Evolutionary conservation across 148 eudicot species (phyloP).

Genomic region (Rhododendron kiyosumense): DNA sequence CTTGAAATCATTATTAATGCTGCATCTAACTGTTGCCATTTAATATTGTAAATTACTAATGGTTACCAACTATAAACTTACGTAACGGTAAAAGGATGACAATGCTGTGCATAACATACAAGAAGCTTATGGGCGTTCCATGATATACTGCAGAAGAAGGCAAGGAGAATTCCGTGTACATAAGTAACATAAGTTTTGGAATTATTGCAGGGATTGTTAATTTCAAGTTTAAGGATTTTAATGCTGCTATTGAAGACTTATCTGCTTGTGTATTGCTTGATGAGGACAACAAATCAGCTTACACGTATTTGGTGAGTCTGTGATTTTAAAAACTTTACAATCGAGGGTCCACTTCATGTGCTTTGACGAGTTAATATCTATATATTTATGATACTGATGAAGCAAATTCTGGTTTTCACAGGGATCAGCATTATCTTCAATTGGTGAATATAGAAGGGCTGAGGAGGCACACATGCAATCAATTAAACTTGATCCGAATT

Average conservation of each 20-base stretch:
- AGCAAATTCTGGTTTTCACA: constrained; percentile 16
- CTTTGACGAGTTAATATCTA: background rate
- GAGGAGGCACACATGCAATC: constrained; percentile 88
- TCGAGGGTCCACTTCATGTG: background rate
- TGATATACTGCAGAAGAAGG: background rate
- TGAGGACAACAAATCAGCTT: constrained; percentile 76
- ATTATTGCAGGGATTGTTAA: constrained; percentile 76
- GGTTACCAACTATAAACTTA: background rate
- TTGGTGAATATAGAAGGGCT: constrained; percentile 76
- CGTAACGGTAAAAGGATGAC: background rate
- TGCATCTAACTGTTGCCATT: background rate
- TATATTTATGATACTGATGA: background rate
- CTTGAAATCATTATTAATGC: background rate
- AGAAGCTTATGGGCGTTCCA: background rate
- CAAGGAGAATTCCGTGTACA: background rate
- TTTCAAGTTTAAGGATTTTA: constrained; percentile 88
- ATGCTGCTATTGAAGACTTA: constrained; percentile 81
- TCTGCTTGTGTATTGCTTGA: constrained; percentile 77
- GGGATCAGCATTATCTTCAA: constrained; percentile 85
- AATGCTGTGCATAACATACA: background rate
- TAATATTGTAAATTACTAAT: background rate
- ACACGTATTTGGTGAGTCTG: constrained; percentile 75
- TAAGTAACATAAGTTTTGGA: background rate
- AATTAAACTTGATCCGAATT: constrained; percentile 61
- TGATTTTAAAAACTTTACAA: constrained; percentile 1